phyloP scores from a whole-genome alignment of 2,329 filamentous ascomycete species.

The Aspergillus texensis region DNA sequence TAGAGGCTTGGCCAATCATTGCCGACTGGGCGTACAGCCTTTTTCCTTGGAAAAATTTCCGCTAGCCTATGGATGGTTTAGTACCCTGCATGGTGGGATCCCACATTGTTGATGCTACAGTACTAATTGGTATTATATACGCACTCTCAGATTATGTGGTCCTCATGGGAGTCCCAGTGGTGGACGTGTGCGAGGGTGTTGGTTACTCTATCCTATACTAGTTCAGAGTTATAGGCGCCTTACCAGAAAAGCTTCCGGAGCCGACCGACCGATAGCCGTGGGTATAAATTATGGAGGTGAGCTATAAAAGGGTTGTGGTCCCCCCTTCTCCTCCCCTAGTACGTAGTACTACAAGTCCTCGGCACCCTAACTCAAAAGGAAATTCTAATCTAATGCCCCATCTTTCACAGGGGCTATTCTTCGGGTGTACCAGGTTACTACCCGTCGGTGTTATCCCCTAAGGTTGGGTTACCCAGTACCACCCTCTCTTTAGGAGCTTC shows the following conservation, averaged over 20 bases:
- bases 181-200: background rate
- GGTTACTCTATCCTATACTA: background rate
- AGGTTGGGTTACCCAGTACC: constrained; percentile 1
- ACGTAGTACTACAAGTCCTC: background rate
- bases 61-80: constrained; percentile 19
- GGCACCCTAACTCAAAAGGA: constrained; percentile 4
- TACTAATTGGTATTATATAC: constrained; percentile 1
- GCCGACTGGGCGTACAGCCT: constrained; percentile 6
- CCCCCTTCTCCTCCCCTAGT: background rate
- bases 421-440: constrained; percentile 6
- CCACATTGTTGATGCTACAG: constrained; percentile 16
- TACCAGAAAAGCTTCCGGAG: background rate
- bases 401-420: constrained; percentile 3
- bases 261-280: background rate
- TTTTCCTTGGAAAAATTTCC: constrained; percentile 16
- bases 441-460: background rate
- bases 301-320: background rate
- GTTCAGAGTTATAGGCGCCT: background rate
- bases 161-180: background rate
- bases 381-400: constrained; percentile 4
- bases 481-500: background rate
- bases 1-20: constrained; percentile 22
- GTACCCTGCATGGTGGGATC: constrained; percentile 18
- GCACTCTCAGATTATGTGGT: background rate
- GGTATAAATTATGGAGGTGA: background rate